Evolutionary conservation across 2,329 filamentous ascomycete species (phyloP).

Genomic region (Aspergillus fijiensis): DNA sequence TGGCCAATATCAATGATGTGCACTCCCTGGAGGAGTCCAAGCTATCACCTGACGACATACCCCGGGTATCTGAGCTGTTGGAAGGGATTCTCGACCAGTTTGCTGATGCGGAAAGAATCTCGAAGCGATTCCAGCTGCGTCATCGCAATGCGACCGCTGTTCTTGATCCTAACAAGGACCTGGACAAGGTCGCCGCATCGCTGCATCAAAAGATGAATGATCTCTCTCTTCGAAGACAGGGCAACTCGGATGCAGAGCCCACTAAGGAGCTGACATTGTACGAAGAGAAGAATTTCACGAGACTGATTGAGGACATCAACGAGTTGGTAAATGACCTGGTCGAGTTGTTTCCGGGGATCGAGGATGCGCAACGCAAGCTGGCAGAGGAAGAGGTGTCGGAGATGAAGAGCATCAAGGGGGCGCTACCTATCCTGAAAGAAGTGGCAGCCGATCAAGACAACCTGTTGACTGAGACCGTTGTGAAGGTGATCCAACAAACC

Average conservation of each 20-base stretch:
- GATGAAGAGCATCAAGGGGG: neutral
- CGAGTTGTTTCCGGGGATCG: neutral
- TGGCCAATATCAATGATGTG: slow-evolving; percentile 4
- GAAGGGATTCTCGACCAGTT: neutral
- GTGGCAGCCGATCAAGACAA: neutral
- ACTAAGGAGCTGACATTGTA: neutral
- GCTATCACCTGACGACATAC: neutral
- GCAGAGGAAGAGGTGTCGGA: slow-evolving; percentile 3
- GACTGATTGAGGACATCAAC: slow-evolving; percentile 6
- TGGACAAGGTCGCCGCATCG: slow-evolving; percentile 2
- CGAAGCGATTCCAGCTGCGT: slow-evolving; percentile 1
- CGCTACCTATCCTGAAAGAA: slow-evolving; percentile 1
- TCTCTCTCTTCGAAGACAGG: neutral
- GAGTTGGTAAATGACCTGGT: slow-evolving; percentile 2
- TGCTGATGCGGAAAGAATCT: slow-evolving; percentile 1
- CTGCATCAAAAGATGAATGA: slow-evolving; percentile 8
- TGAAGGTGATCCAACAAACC: slow-evolving; percentile 1
- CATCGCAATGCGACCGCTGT: neutral
- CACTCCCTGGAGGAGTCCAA: neutral
- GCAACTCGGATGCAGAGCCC: neutral
- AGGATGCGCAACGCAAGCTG: slow-evolving; percentile 3
- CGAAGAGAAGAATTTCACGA: slow-evolving; percentile 4
- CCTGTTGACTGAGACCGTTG: slow-evolving; percentile 2
- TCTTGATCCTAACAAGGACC: neutral
- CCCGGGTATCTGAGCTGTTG: neutral